Conservation (phyloP, 306 rosid species). For the Vicia villosa region DNA sequence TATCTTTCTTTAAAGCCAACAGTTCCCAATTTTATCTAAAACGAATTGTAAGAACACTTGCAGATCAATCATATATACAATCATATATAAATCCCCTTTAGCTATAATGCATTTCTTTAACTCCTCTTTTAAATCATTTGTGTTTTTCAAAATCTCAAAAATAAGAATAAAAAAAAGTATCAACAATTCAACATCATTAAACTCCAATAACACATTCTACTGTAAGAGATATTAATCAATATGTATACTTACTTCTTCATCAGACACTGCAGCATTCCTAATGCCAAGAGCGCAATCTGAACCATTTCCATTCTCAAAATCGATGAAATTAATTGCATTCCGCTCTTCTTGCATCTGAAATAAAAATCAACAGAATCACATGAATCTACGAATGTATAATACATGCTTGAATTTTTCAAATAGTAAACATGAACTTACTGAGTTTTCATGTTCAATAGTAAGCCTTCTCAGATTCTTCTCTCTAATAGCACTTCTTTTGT, state of each 20-base stretch:
- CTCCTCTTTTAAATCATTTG: slow-evolving; percentile 42
- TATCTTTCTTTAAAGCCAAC: slow-evolving; percentile 53
- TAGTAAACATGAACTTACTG: slow-evolving; percentile 42
- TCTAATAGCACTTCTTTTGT: slow-evolving; percentile 43
- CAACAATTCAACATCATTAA: neutral
- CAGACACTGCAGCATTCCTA: neutral
- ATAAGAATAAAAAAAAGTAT: neutral
- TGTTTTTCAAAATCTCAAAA: slow-evolving; percentile 50
- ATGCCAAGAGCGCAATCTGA: slow-evolving; percentile 23
- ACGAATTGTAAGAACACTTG: neutral
- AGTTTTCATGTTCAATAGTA: neutral
- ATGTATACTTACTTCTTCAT: slow-evolving; percentile 5
- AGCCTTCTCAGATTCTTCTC: slow-evolving; percentile 32
- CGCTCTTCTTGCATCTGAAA: slow-evolving; percentile 38
- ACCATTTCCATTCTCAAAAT: neutral
- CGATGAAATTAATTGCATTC: neutral
- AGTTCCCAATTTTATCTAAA: slow-evolving; percentile 47
- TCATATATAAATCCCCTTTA: slow-evolving; percentile 36
- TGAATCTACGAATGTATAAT: neutral
- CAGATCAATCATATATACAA: neutral
- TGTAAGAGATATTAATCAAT: neutral
- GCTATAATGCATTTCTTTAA: slow-evolving; percentile 12
- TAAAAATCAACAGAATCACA: neutral
- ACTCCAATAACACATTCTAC: neutral
- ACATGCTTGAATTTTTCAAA: neutral